Conservation (phyloP, 129 eudicot species). For the Tanacetum coccineum region DNA sequence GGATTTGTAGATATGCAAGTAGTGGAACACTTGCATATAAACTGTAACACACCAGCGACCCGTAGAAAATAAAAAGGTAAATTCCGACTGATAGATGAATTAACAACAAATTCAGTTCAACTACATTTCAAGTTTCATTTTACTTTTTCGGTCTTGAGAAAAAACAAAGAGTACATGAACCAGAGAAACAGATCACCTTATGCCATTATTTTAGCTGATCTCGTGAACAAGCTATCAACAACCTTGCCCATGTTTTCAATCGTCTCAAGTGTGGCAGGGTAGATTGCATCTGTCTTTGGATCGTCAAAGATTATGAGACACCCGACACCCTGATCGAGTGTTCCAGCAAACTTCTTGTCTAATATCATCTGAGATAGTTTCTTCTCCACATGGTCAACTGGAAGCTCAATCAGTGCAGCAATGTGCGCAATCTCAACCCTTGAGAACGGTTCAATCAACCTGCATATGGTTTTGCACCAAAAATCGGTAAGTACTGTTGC, state of each 20-base stretch:
- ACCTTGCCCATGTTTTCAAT: slow-evolving; percentile 65
- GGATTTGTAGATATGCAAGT: too few relatives aligned
- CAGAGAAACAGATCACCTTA: slow-evolving; percentile 6
- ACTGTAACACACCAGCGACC: too few relatives aligned
- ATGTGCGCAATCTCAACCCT: slow-evolving; percentile 76
- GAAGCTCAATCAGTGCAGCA: slow-evolving; percentile 69
- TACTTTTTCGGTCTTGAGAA: not conserved
- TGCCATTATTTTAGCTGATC: slow-evolving; percentile 39
- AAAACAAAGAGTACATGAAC: slow-evolving; percentile 7
- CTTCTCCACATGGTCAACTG: slow-evolving; percentile 68
- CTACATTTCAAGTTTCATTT: not conserved
- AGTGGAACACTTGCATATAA: too few relatives aligned
- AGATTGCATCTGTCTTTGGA: slow-evolving; percentile 63
- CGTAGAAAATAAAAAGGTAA: too few relatives aligned
- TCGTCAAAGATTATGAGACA: slow-evolving; percentile 72
- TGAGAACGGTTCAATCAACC: slow-evolving; percentile 80
- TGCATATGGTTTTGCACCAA: slow-evolving; percentile 33
- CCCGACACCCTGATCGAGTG: slow-evolving; percentile 78
- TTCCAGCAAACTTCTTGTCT: slow-evolving; percentile 76
- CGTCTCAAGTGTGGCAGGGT: slow-evolving; percentile 68
- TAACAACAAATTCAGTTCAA: not conserved
- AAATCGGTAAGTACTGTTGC: not conserved
- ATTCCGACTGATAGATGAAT: too few relatives aligned
- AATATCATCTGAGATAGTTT: slow-evolving; percentile 74
- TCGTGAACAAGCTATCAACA: slow-evolving; percentile 38